phyloP scores from a whole-genome alignment of 148 eudicot genomes.

The Rhododendron simsii region DNA sequence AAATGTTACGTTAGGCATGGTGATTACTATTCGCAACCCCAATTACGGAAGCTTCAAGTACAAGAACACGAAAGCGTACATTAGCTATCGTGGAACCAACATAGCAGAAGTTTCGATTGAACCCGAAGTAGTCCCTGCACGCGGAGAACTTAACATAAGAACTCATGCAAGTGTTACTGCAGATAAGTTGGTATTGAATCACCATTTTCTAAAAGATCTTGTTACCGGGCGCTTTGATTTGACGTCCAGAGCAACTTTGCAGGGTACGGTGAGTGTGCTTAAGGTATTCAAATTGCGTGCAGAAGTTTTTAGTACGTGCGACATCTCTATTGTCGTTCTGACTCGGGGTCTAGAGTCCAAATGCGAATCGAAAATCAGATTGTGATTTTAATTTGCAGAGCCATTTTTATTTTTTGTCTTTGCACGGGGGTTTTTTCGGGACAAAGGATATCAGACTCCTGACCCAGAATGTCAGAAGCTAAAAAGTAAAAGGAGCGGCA shows the following conservation, averaged over 20 bases:
- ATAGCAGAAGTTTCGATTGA: conserved; percentile 24
- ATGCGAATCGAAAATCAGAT: conserved; percentile 23
- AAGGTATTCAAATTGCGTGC: conserved; percentile 23
- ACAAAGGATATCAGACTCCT: too few relatives aligned
- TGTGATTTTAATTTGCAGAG: not conserved
- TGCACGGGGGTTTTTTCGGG: too few relatives aligned
- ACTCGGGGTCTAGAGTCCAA: conserved; percentile 15
- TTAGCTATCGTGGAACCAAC: conserved; percentile 12
- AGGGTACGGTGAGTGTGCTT: conserved; percentile 22
- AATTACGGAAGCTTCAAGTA: conserved; percentile 27
- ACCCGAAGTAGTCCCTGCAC: conserved; percentile 19
- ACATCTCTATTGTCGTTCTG: conserved; percentile 17
- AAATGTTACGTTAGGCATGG: conserved; percentile 21
- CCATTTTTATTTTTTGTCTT: not conserved
- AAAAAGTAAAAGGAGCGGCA: too few relatives aligned
- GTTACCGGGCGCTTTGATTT: conserved; percentile 14
- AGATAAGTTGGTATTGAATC: conserved; percentile 17
- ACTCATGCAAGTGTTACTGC: conserved; percentile 21
- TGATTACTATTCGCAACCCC: conserved; percentile 17
- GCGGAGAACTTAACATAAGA: conserved; percentile 17
- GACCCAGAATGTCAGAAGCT: too few relatives aligned
- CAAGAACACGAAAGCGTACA: conserved; percentile 13
- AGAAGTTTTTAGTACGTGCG: conserved; percentile 15
- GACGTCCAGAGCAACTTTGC: conserved; percentile 14
- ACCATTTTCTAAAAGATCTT: conserved; percentile 18